Evolutionary conservation across 306 rosid species (phyloP).

Genomic region (Sindora glabra): DNA sequence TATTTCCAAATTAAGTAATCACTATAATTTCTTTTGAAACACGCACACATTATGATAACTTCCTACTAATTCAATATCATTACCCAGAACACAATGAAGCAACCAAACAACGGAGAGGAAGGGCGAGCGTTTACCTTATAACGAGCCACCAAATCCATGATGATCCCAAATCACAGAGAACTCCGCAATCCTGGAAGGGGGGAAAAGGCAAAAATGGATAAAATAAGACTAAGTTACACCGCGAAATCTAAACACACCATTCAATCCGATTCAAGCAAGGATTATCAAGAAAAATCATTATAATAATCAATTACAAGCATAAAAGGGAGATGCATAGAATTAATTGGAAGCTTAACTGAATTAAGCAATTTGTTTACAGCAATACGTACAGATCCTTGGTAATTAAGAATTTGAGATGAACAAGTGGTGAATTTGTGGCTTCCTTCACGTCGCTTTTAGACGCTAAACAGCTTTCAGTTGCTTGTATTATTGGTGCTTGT

Average conservation of each 20-base stretch:
- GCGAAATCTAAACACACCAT: not conserved
- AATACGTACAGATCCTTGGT: constrained; percentile 7
- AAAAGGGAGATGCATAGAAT: not conserved
- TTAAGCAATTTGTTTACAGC: not conserved
- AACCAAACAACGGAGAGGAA: not conserved
- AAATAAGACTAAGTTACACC: not conserved
- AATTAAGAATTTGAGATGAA: too few relatives aligned
- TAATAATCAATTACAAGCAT: not conserved
- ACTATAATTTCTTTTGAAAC: not conserved
- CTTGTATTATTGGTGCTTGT: too few relatives aligned
- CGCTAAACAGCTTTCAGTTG: too few relatives aligned
- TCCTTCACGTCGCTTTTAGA: too few relatives aligned
- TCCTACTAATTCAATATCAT: not conserved
- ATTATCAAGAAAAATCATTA: constrained; percentile 19
- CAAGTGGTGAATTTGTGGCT: not conserved
- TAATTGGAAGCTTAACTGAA: not conserved
- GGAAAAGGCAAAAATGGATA: not conserved
- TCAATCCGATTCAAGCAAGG: constrained; percentile 8
- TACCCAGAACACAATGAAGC: not conserved
- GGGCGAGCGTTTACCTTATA: constrained; percentile 63
- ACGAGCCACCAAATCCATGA: constrained; percentile 94
- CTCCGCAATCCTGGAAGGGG: constrained; percentile 19
- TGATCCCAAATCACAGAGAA: constrained; percentile 19
- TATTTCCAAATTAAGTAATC: too few relatives aligned
- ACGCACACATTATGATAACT: not conserved